Evolutionary conservation across 148 eudicot genomes (phyloP), one percentile per base, ranked within the genome.

Genomic region (Chenopodium quinoa): DNA sequence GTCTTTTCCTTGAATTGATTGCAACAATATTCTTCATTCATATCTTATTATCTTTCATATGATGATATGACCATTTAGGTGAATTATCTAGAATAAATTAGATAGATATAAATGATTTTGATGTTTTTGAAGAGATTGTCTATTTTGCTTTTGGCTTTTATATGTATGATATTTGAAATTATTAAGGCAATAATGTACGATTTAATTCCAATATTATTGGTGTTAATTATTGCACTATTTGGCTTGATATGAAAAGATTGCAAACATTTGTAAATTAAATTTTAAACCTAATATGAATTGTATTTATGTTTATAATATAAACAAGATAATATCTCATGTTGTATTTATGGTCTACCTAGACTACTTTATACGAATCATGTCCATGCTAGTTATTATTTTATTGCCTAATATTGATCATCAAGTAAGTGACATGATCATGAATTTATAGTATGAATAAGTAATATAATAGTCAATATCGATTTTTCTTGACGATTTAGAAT

Each of bases 1-100:
- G 79, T 46, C 79, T 37, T 40, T 63, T 60, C 60, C 64, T 27
- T 75, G 6, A 23, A 25, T 14, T 75, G 14, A 67, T 67, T 67
- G 71, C 71, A 67, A 9, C 2, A 10, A 25, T 67, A 67, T 67
- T 67, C 71, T 29, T 66, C 34, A 23, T 11, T 11, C 31, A 4
- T 67, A 14, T 67, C 27, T 27, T 27, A 27, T 27, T 27, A 27
- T 27, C 16, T 27, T 23, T 65, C 4, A n/a, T 65, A 2, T 65
- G 17, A 56, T 17, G 16, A 56, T 56, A 50, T 9, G 7, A 6
- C 69, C 12, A 56, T 62, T 4, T 62, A 20, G 29, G 37, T 67
- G 37, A 27, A 67, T 67, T 1, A 67, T 67, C 71, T 14, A 67
- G 37, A 67, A 67, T 4, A 5, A 67, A 65, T 9, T 0, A 65